A percentile compares a stretch with the other conserved stretches of the same genome.
Evolutionary conservation across 768 basidiomycete genomes (phyloP).

Genomic region (Dioszegia aurantiaca): DNA sequence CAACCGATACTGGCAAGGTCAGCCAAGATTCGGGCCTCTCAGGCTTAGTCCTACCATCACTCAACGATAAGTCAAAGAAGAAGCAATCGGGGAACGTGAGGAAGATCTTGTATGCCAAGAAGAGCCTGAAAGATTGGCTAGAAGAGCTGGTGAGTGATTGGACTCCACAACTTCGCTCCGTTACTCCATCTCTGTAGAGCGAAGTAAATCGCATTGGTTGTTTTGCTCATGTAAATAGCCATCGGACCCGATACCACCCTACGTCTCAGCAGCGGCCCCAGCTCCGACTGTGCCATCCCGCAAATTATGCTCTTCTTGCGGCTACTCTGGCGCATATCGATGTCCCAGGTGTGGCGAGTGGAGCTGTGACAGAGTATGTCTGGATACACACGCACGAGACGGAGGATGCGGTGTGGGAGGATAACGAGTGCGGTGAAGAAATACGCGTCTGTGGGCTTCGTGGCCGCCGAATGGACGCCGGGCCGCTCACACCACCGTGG

Average conservation of each 20-base stretch:
- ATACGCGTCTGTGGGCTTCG: not conserved
- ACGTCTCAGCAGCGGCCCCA: constrained; percentile 25
- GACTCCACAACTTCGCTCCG: not conserved
- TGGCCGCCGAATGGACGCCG: no score
- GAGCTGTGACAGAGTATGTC: constrained; percentile 39
- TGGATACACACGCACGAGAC: constrained; percentile 43
- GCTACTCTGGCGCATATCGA: constrained; percentile 43
- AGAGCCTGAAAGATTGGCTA: constrained; percentile 46
- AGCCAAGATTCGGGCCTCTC: not conserved
- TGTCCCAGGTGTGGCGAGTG: constrained; percentile 46
- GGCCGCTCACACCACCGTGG: no score
- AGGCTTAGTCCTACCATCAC: not conserved
- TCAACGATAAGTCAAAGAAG: constrained; percentile 28
- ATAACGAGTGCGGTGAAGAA: constrained; percentile 8
- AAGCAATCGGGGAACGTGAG: constrained; percentile 45
- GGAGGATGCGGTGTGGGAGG: constrained; percentile 49
- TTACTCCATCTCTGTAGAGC: no score
- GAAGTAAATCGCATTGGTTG: no score
- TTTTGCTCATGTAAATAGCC: constrained; percentile 23
- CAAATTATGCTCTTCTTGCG: constrained; percentile 47
- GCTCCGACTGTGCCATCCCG: constrained; percentile 33
- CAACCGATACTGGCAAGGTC: constrained; percentile 2
- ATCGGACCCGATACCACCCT: constrained; percentile 30
- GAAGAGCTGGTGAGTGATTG: constrained; percentile 40
- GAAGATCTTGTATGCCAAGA: constrained; percentile 41